Evolutionary conservation across 1,139 yeast species (phyloP), one percentile per base, ranked within the genome.

Genomic region (Yamadazyma membranifaciens): DNA sequence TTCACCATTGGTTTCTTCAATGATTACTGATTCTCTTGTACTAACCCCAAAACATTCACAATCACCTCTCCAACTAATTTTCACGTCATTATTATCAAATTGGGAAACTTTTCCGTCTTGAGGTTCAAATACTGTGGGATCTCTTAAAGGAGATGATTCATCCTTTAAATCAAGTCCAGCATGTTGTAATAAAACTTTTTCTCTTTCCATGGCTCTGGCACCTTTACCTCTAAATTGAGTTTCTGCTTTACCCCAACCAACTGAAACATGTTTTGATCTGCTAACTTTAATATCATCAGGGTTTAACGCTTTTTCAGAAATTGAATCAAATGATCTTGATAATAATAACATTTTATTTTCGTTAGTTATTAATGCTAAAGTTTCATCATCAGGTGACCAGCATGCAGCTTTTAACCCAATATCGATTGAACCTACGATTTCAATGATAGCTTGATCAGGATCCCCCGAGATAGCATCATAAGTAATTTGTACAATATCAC

Each of bases 161-260:
- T 81, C 86, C 44, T 75, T 73, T 43, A 73, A 61, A 48, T 74
- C 87, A 44, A 83, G 62, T 11, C 91, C 92, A 1, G 89, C 82
- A 47, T 83, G 82, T 52, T 75, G 78, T 50, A 84, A 69, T 20
- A 83, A 75, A 37, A 65, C 66, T 43, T 65, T 57, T 52, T 80
- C 85, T 61, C 91, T 74, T 60, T 85, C 92, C 47, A 77, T 55
- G n/a, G 87, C 91, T 53, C 83, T 82, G 33, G 88, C 92, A 45
- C 98, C 98, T 54, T 79, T 83, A 38, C 99, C 99, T 61, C 87
- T 83, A 61, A 94, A 94, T 63, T 94, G 99, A 0, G 99, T 94
- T 61, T 92, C 98, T 48, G 85, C 83, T 51, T 86, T 87, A 55
- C 99, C 99, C 99, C 99, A 94, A 14, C 99, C 99, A 30, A 92